Evolutionary conservation across 257 asterid species (phyloP), one percentile per base, ranked within the genome.

Genomic region (Galeopsis tetrahit): DNA sequence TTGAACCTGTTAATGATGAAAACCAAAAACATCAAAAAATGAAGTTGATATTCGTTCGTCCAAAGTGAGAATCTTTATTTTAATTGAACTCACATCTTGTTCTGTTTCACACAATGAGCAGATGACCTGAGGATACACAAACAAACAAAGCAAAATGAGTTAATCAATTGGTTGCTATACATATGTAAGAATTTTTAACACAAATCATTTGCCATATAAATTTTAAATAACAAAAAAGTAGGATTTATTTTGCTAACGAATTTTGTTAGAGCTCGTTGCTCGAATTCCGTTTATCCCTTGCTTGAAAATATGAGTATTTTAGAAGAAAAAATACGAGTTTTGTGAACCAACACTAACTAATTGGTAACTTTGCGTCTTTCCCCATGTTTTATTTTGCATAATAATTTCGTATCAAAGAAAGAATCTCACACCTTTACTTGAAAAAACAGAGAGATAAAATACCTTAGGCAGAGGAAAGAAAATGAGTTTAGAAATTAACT

Each of bases 101-200:
- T 82, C 86, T 6, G 86, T 82, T 42, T 72, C 39, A 46, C 84
- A 82, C 32, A 58, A 32, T 9, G 83, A 76, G 73, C 86, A 82
- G 69, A 79, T 70, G 39, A 79, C 79, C 86, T 82, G 80, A 48
- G 35, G 48, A 57, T 31, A 48, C 13, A 69, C 51, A 66, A 10
- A 63, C 0, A 21, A 10, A 63, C 0, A n/a, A 33, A 42, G 40
- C 44, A 64, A 75, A 39, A 7, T 3, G 33, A 56, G 73, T 73
- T 17, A 59, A 38, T 7, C 11, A 42, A 53, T 14, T 49, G 9
- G 7, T 32, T 3, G 33, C 44, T 35, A 6, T 2, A 21, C n/a
- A 58, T 34, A n/a, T 51, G 31, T 14, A 60, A 59, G 62, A 35
- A 5, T 6, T 14, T 58, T 60, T 36, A 36, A 62, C 33, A 17